Conservation (phyloP, 1,139 yeast species). For the Candida tetrigidarum region DNA sequence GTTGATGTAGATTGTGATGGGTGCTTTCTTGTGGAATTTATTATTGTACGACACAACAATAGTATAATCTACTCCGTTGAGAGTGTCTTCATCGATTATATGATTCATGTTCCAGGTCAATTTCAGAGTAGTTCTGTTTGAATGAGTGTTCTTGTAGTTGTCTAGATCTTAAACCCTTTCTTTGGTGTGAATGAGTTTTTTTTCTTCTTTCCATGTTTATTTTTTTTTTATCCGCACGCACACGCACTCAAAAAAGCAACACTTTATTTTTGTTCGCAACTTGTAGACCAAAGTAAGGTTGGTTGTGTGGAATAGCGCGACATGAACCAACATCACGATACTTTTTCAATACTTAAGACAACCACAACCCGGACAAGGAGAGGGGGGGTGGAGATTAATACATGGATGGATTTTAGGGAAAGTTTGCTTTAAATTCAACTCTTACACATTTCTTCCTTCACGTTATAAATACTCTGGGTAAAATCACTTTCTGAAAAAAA, state of each 20-base stretch:
- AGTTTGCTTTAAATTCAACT: neutral
- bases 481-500: neutral
- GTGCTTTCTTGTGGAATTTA: slow-evolving; percentile 10
- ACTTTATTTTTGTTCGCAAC: too few relatives aligned
- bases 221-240: neutral
- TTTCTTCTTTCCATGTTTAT: neutral
- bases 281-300: too few relatives aligned
- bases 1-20: slow-evolving; percentile 23
- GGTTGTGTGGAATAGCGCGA: neutral
- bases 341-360: too few relatives aligned
- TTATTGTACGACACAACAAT: slow-evolving; percentile 12
- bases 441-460: neutral
- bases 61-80: slow-evolving; percentile 13
- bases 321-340: neutral
- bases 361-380: neutral
- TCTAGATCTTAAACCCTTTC: neutral
- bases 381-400: neutral
- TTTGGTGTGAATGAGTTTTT: too few relatives aligned
- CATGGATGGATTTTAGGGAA: neutral
- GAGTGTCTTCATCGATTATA: slow-evolving; percentile 9
- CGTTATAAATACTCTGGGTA: slow-evolving; percentile 1
- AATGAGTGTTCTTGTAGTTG: neutral
- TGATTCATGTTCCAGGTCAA: slow-evolving; percentile 10
- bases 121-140: too few relatives aligned
- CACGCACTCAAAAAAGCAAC: too few relatives aligned